Evolutionary conservation across 2,329 filamentous ascomycete species (phyloP).

Genomic region (Claviceps arundinis): DNA sequence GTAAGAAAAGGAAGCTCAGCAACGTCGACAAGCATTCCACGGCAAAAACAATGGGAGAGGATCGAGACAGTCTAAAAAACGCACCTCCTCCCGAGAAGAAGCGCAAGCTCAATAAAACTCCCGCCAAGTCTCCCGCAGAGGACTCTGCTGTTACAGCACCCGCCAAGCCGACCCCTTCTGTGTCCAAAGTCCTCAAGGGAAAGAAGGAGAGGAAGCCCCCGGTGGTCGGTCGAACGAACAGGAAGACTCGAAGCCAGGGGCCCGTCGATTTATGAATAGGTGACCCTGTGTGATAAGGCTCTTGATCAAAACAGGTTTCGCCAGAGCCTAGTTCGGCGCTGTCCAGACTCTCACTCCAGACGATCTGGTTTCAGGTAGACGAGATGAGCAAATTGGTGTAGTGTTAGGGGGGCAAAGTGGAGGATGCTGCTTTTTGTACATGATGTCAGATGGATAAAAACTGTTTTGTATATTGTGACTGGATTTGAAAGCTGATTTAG

Average conservation of each 20-base stretch:
- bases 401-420: no score
- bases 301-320: no score
- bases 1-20: constrained; percentile 29
- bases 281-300: no score
- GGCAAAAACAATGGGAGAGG: constrained; percentile 6
- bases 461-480: no score
- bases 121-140: background rate
- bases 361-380: no score
- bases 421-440: no score
- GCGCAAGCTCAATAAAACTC: constrained; percentile 22
- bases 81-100: constrained; percentile 24
- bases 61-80: constrained; percentile 8
- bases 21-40: constrained; percentile 14
- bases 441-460: no score
- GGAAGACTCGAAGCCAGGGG: constrained; percentile 31
- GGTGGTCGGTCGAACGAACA: constrained; percentile 22
- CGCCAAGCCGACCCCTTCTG: background rate
- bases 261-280: constrained; percentile 16
- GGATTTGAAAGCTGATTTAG: no score
- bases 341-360: no score
- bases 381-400: no score
- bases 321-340: no score
- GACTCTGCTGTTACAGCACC: background rate
- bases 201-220: constrained; percentile 26
- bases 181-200: constrained; percentile 16